Evolutionary conservation across 768 basidiomycete species (phyloP).

Genomic region (Ramaria sp.): DNA sequence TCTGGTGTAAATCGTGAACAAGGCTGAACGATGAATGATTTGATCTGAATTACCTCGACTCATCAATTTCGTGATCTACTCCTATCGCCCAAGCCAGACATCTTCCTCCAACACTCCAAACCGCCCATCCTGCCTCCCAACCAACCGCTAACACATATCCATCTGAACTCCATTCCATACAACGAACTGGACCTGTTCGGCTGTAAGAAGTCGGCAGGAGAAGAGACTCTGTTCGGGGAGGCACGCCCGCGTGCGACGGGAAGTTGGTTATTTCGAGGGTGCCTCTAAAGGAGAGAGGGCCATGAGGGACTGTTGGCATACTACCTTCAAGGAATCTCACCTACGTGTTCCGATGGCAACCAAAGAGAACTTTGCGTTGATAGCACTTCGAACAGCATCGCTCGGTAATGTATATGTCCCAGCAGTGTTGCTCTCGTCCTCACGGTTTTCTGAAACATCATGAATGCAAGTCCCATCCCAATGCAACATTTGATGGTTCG

Average conservation of each 20-base stretch:
- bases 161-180: constrained; percentile 90
- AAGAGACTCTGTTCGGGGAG: constrained; percentile 51
- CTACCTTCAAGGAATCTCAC: constrained; percentile 26
- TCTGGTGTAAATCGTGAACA: constrained; percentile 12
- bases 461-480: constrained; percentile 82
- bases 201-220: constrained; percentile 53
- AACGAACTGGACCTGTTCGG: constrained; percentile 47
- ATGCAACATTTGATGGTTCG: background rate
- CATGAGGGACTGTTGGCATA: background rate
- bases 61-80: constrained; percentile 50
- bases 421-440: constrained; percentile 43
- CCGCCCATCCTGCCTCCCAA: constrained; percentile 82
- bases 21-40: background rate
- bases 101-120: constrained; percentile 83
- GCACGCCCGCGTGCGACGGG: constrained; percentile 48
- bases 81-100: constrained; percentile 74
- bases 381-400: constrained; percentile 52
- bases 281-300: constrained; percentile 34
- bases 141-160: constrained; percentile 92
- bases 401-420: constrained; percentile 51
- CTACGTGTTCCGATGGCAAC: constrained; percentile 69
- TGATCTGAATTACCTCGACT: constrained; percentile 27
- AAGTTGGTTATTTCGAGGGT: constrained; percentile 56
- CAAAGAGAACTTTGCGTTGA: constrained; percentile 75
- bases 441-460: constrained; percentile 60